Conservation (phyloP, 192 early-diverging fungal species). For the Pilobolus umbonatus region DNA sequence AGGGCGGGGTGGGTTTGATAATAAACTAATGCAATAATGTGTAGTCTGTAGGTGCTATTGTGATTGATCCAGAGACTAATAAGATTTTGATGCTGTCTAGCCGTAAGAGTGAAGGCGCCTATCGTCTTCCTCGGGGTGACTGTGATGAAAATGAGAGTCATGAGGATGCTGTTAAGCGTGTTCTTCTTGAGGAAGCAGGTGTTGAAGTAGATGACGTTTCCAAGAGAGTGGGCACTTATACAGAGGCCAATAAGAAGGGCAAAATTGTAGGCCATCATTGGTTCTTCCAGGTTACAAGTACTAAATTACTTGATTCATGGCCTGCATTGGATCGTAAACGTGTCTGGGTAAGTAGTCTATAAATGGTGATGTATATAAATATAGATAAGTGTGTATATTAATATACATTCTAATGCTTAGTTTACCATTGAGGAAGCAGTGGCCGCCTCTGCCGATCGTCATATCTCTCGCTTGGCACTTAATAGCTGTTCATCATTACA, state of each 20-base stretch:
- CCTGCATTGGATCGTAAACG: slow-evolving; percentile 21
- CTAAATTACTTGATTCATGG: slow-evolving; percentile 11
- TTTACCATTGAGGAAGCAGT: slow-evolving; percentile 19
- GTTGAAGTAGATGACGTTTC: not conserved
- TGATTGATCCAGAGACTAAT: slow-evolving; percentile 12
- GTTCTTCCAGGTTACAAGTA: slow-evolving; percentile 22
- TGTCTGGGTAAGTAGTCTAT: slow-evolving; percentile 21
- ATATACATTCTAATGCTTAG: not conserved
- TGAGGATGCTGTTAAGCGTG: slow-evolving; percentile 22
- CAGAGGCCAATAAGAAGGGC: slow-evolving; percentile 32
- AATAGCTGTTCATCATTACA: slow-evolving; percentile 5
- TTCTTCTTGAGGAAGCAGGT: slow-evolving; percentile 20
- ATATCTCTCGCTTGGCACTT: slow-evolving; percentile 15
- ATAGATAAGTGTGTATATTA: not conserved
- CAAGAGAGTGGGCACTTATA: slow-evolving; percentile 22
- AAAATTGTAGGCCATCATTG: slow-evolving; percentile 32
- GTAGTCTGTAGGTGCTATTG: slow-evolving; percentile 26
- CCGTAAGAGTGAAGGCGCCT: slow-evolving; percentile 21
- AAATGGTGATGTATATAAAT: not conserved
- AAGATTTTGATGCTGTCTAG: slow-evolving; percentile 21
- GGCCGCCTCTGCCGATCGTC: slow-evolving; percentile 7
- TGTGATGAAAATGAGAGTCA: slow-evolving; percentile 16
- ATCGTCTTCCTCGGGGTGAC: slow-evolving; percentile 17
- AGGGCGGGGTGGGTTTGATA: not conserved
- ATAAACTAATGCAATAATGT: not conserved